phyloP scores from a whole-genome alignment of 768 basidiomycete genomes.

The Mycena epipterygia region DNA sequence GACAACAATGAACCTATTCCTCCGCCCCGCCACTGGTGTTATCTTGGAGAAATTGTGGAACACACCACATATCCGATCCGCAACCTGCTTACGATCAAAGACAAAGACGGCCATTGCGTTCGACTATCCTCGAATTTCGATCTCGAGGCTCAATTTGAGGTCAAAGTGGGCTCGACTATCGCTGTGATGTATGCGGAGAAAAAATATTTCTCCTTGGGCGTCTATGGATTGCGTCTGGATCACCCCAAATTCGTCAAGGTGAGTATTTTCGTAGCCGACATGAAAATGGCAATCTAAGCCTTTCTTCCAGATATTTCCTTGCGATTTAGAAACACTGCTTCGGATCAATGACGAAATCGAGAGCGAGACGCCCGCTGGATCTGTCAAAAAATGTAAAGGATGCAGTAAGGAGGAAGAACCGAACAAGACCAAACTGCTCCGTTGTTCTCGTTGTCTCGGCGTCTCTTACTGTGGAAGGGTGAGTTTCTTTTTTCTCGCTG shows the following conservation, averaged over 20 bases:
- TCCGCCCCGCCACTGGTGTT: conserved; percentile 33
- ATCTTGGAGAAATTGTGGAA: conserved; percentile 29
- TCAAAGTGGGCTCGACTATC: conserved; percentile 29
- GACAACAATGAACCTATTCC: not conserved
- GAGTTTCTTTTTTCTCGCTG: not conserved
- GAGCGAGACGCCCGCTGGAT: conserved; percentile 16
- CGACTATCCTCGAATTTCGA: conserved; percentile 8
- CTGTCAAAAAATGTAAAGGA: conserved; percentile 21
- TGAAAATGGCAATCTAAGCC: too few relatives aligned
- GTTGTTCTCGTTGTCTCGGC: conserved; percentile 31
- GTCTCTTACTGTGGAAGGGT: conserved; percentile 32
- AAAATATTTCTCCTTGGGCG: conserved; percentile 7
- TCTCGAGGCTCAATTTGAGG: conserved; percentile 14
- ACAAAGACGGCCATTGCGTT: not conserved
- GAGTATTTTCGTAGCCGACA: not conserved
- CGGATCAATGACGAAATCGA: conserved; percentile 36
- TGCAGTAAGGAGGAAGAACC: conserved; percentile 31
- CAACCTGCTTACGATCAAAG: conserved; percentile 8
- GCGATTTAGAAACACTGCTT: conserved; percentile 28
- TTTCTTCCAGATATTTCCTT: conserved; percentile 28
- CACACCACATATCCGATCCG: not conserved
- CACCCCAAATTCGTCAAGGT: conserved; percentile 35
- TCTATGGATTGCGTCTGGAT: conserved; percentile 22
- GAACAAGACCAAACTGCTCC: conserved; percentile 10
- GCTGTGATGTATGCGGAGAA: conserved; percentile 34